Base-by-base conservation (phyloP, 495 filamentous ascomycete genomes). In the Aspergillus ellipticus region DNA sequence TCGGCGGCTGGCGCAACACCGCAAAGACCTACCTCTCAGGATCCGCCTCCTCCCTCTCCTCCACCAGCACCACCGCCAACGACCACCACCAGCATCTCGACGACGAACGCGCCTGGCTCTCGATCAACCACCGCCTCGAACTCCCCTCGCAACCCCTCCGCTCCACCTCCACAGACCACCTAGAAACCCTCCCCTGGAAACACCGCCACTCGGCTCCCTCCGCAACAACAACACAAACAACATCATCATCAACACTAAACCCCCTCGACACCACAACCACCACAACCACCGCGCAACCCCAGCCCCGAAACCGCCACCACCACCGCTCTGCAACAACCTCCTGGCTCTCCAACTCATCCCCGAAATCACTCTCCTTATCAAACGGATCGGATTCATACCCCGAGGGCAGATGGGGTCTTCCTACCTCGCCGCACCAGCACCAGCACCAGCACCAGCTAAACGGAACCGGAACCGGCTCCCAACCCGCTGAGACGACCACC, bases 51-150 rank as follows among this genome's bases (percentile, higher is more conserved):
- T 75, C 77, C n/a, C 69, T 76, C 10, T 58, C 57, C n/a, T 68
- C 63, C 39, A 43, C 50, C 28, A 58, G 26, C 24, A 63, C 56
- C 29, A 64, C 65, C 42, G n/a, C 21, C 56, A 17, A 24, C 51
- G 0, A 31, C 16, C 43, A 56, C 58, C 48, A 20, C 49, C 29
- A 57, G 57, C 21, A 60, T 11, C 64, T 71, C 52, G 61, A 74
- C 62, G 85, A 90, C 29, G 84, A 89, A 42, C 73, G 70, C 10
- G 74, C 82, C 17, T 95, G 89, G 90, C 77, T 87, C 11, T 84
- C 79, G 24, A 81, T 92, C 63, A 93, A 92, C 58, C 82, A 84
- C 6, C 79, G 88, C 19, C 77, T 91, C 0, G 85, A 91, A 54
- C 72, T 92, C 5, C 87, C 86, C 13, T 76, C 73, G 0, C 72